Conservation (phyloP, 164 flowering plant genomes). For the Tetrastigma voinierianum region DNA sequence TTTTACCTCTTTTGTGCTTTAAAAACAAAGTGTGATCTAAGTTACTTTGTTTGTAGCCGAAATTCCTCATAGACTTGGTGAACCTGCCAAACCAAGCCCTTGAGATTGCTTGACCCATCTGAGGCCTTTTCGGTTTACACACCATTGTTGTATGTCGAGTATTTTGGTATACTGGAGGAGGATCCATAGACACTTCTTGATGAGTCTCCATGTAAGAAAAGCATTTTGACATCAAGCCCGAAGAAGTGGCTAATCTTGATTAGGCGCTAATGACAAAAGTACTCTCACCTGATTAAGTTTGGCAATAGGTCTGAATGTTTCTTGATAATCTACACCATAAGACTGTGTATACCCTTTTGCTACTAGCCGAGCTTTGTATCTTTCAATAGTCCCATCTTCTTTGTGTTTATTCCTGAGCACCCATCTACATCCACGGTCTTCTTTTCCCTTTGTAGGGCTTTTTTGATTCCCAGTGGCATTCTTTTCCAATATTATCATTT, state of each 20-base stretch:
- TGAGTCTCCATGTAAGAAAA: not conserved
- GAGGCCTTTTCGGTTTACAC: not conserved
- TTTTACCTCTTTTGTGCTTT: conserved; percentile 1
- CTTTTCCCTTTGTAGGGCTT: too few relatives aligned
- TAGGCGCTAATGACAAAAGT: conserved; percentile 3
- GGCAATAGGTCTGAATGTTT: conserved; percentile 1
- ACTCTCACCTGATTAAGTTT: conserved; percentile 2
- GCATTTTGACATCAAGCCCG: not conserved
- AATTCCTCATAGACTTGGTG: too few relatives aligned
- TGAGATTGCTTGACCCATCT: conserved; percentile 3
- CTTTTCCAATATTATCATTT: too few relatives aligned
- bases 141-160: not conserved
- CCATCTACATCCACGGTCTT: too few relatives aligned
- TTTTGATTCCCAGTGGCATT: not conserved
- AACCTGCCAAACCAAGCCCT: conserved; percentile 6
- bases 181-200: not conserved
- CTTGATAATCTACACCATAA: conserved; percentile 5
- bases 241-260: conserved; percentile 2
- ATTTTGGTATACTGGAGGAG: conserved; percentile 1
- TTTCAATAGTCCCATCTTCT: conserved; percentile 5
- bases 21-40: conserved; percentile 7
- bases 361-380: conserved; percentile 8
- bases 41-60: not conserved
- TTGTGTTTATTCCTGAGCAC: too few relatives aligned
- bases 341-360: conserved; percentile 5